Conservation (phyloP, 2,329 filamentous ascomycete genomes). For the Talaromyces sp. region DNA sequence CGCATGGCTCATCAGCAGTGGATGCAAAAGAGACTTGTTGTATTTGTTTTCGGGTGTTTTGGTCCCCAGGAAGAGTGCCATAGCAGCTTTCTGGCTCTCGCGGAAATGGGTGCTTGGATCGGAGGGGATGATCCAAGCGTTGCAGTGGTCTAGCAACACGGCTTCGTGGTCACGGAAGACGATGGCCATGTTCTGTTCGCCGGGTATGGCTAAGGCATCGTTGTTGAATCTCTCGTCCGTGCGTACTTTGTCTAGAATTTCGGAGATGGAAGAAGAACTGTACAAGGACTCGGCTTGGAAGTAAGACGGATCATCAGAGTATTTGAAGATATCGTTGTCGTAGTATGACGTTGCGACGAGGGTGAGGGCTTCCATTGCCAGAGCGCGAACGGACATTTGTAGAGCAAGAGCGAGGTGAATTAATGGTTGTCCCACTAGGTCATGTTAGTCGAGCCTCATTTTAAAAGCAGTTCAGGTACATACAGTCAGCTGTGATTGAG, state of each 20-base stretch:
- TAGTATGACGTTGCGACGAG: conserved; percentile 61
- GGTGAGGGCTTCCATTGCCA: conserved; percentile 83
- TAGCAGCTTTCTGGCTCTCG: conserved; percentile 60
- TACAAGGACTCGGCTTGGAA: conserved; percentile 59
- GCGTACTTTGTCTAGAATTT: conserved; percentile 67
- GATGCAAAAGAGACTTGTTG: conserved; percentile 78
- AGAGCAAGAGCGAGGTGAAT: conserved; percentile 94
- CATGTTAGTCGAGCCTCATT: not conserved
- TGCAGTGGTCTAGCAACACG: conserved; percentile 82
- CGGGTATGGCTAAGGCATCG: conserved; percentile 56
- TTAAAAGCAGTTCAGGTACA: conserved; percentile 33
- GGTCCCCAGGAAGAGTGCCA: conserved; percentile 42
- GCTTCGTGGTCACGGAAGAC: conserved; percentile 68
- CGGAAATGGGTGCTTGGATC: conserved; percentile 72
- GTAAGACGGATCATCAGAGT: conserved; percentile 69
- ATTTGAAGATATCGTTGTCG: conserved; percentile 54
- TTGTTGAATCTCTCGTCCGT: conserved; percentile 67
- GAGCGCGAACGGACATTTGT: conserved; percentile 77
- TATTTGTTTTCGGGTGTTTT: conserved; percentile 51
- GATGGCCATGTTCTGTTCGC: conserved; percentile 60
- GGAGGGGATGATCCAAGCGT: conserved; percentile 67
- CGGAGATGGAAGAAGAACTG: conserved; percentile 60
- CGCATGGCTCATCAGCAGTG: conserved; percentile 83
- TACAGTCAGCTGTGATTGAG: conserved; percentile 74
- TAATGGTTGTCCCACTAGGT: conserved; percentile 77